These are phyloP conservation scores for Trichoderma sp. DNA, from an alignment of 2,329 filamentous ascomycete genomes.

Conservation along the genomic window DNA sequence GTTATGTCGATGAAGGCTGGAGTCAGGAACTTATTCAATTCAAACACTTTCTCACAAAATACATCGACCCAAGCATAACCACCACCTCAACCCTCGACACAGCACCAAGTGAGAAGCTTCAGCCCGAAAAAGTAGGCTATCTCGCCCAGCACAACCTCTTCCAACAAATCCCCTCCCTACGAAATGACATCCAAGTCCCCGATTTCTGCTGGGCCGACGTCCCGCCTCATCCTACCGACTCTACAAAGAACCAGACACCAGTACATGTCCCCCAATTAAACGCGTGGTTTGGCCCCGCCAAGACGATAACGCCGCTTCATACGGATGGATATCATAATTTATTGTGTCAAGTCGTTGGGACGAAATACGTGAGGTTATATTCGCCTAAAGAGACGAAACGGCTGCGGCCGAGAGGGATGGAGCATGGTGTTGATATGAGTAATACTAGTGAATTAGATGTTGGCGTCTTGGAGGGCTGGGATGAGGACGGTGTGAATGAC, in stretches of 20 bases:
- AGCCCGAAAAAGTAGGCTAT: slow-evolving; percentile 58
- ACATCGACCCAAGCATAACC: slow-evolving; percentile 46
- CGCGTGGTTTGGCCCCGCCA: slow-evolving; percentile 87
- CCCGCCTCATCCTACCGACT: slow-evolving; percentile 50
- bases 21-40: slow-evolving; percentile 79
- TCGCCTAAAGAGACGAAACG: slow-evolving; percentile 58
- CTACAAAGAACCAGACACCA: slow-evolving; percentile 38
- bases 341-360: slow-evolving; percentile 81
- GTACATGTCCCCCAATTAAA: slow-evolving; percentile 69
- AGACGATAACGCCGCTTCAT: slow-evolving; percentile 88
- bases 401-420: slow-evolving; percentile 61
- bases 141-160: slow-evolving; percentile 91
- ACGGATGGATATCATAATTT: slow-evolving; percentile 95
- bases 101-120: background rate
- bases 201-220: slow-evolving; percentile 80
- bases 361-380: slow-evolving; percentile 91
- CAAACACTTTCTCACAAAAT: slow-evolving; percentile 62
- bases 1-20: slow-evolving; percentile 85
- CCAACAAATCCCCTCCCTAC: slow-evolving; percentile 72
- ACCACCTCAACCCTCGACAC: background rate
- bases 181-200: slow-evolving; percentile 73
- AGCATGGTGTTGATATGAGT: slow-evolving; percentile 80
- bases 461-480: slow-evolving; percentile 64
- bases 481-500: slow-evolving; percentile 36
- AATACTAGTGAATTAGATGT: slow-evolving; percentile 85